Evolutionary conservation across 2,329 filamentous ascomycete species (phyloP).

Genomic region (Scedosporium dehoogii): DNA sequence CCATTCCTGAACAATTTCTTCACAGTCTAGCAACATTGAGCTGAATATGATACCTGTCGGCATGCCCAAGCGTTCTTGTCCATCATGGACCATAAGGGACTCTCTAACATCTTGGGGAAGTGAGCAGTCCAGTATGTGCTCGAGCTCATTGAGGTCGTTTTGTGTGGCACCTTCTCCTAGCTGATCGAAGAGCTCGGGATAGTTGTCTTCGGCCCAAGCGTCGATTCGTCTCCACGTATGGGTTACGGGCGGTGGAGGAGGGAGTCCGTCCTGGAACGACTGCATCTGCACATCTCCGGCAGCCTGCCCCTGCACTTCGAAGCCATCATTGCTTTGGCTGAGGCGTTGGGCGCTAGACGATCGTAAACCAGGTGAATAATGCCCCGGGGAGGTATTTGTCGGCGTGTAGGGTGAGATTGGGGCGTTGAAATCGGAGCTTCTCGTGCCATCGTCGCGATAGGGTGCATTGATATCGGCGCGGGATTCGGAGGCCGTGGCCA

Average conservation of each 20-base stretch:
- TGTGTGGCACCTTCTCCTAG: slow-evolving; percentile 82
- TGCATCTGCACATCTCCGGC: slow-evolving; percentile 92
- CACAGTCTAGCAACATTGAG: slow-evolving; percentile 92
- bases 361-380: slow-evolving; percentile 85
- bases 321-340: slow-evolving; percentile 51
- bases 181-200: slow-evolving; percentile 88
- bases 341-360: slow-evolving; percentile 62
- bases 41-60: slow-evolving; percentile 91
- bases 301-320: slow-evolving; percentile 61
- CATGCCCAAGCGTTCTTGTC: slow-evolving; percentile 86
- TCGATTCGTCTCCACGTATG: slow-evolving; percentile 96
- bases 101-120: slow-evolving; percentile 89
- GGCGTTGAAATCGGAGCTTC: slow-evolving; percentile 25
- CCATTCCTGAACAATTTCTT: slow-evolving; percentile 97
- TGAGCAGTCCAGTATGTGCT: slow-evolving; percentile 91
- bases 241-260: slow-evolving; percentile 74
- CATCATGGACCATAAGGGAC: slow-evolving; percentile 82
- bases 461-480: slow-evolving; percentile 71
- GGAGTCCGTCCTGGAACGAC: slow-evolving; percentile 82
- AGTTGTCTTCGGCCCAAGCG: slow-evolving; percentile 87
- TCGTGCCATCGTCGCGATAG: slow-evolving; percentile 43
- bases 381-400: slow-evolving; percentile 49
- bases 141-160: slow-evolving; percentile 94
- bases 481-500: slow-evolving; percentile 84
- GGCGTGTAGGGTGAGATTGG: slow-evolving; percentile 28